Evolutionary conservation across 2,329 filamentous ascomycete species (phyloP), one percentile per base, ranked within the genome.

Genomic region (Meredithiella fracta): DNA sequence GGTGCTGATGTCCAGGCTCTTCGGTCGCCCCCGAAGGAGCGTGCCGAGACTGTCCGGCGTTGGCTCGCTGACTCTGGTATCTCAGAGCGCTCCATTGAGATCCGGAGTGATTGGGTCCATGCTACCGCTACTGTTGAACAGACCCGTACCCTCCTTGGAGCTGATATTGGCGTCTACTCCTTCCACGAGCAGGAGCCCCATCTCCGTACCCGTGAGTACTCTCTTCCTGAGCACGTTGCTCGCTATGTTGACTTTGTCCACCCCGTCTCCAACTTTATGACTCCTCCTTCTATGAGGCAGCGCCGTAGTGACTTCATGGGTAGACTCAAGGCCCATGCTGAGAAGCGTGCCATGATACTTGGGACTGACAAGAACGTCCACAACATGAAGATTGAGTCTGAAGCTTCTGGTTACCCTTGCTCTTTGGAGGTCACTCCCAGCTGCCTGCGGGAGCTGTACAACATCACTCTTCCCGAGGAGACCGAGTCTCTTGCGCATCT

Each of bases 201-300:
- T 2, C 64, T 76, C 2, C 69, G 74, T 11, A 69, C 73, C 2
- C 67, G 63, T 9, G 64, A 69, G 17, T 76, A 77, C 60, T 67
- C 66, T 1, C 63, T 76, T 1, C 73, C 74, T 0, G 65, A 65
- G 3, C 59, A 62, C 3, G 64, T 77, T 3, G 61, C 64, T 1
- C 61, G 63, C 1, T 62, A 67, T 56, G 67, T 77, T 54, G 67
- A 67, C 54, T 76, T 76, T 59, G 65, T 77, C 26, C 69, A 73
- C 42, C 74, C 74, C 0, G 63, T 76, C 44, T 65, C 68, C 57
- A 72, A 76, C 65, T 77, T 77, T 57, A 71, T 75, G 69, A 65
- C 67, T 2, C 72, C 72, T n/a, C 23, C 42, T 7, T 50, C 49
- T 5, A 29, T 53, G 23, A 40, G 25, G 9, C 34, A 52, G 47